Evolutionary conservation across 2,329 filamentous ascomycete species (phyloP).

Genomic region (Neopestalotiopsis clavispora): DNA sequence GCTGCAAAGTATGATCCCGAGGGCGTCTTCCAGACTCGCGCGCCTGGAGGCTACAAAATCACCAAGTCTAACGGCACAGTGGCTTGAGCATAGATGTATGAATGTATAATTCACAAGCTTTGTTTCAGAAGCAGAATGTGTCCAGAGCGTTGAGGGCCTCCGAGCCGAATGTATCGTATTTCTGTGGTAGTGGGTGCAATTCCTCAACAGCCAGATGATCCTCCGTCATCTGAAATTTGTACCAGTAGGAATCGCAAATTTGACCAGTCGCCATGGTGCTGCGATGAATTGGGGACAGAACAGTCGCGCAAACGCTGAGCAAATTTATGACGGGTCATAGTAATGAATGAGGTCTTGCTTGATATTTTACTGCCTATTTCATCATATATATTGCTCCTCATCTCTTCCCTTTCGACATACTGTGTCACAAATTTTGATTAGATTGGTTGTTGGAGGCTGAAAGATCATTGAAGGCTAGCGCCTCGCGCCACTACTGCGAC

Average conservation of each 20-base stretch:
- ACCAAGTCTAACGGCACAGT: neutral
- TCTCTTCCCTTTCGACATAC: neutral
- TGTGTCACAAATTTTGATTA: neutral
- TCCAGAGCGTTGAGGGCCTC: neutral
- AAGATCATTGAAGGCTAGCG: neutral
- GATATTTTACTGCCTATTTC: neutral
- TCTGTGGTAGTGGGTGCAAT: neutral
- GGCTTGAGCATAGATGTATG: slow-evolving; percentile 34
- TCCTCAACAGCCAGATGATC: neutral
- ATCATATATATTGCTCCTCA: neutral
- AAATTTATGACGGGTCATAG: neutral
- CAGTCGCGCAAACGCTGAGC: neutral
- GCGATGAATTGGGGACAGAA: neutral
- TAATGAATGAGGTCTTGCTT: neutral
- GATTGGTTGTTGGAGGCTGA: neutral
- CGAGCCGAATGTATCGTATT: neutral
- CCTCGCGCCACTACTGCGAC: neutral
- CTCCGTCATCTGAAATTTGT: neutral
- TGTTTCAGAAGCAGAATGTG: neutral
- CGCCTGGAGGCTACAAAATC: slow-evolving; percentile 45
- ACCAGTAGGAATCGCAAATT: neutral
- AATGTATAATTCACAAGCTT: too few relatives aligned
- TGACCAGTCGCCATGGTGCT: neutral
- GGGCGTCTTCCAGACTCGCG: slow-evolving; percentile 40
- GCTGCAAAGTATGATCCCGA: slow-evolving; percentile 41